These are phyloP conservation scores for Kalanchoe fedtschenkoi DNA, from an alignment of 164 flowering plant species.

Conservation along the genomic window DNA sequence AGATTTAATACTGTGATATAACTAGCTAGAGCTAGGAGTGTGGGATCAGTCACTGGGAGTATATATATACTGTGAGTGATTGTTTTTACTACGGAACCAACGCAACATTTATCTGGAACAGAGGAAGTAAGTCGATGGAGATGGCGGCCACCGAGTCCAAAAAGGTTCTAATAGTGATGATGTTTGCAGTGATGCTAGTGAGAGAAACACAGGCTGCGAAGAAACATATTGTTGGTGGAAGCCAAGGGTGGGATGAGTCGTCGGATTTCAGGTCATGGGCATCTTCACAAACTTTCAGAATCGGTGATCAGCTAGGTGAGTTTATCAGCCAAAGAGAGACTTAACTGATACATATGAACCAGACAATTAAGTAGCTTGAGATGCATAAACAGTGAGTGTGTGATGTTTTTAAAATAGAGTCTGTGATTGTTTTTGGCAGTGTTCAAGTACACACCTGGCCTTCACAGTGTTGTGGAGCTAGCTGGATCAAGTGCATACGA, in stretches of 20 bases:
- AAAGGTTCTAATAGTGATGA: conserved; percentile 9
- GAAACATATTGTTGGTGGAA: conserved; percentile 57
- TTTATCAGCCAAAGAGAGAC: background rate
- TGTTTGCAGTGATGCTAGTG: conserved; percentile 11
- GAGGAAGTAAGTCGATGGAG: background rate
- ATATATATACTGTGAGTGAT: conserved; percentile 1
- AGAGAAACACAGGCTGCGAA: conserved; percentile 25
- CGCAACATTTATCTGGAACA: background rate
- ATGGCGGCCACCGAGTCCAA: too few relatives aligned
- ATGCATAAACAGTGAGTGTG: background rate
- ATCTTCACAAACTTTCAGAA: conserved; percentile 38
- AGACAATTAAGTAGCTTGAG: too few relatives aligned
- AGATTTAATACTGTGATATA: background rate
- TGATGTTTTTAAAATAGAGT: background rate
- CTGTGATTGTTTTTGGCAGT: conserved; percentile 19
- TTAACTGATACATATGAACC: background rate
- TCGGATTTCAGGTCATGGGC: conserved; percentile 52
- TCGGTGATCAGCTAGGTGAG: conserved; percentile 63
- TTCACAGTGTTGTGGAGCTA: conserved; percentile 65
- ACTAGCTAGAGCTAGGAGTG: too few relatives aligned
- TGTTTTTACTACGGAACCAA: background rate
- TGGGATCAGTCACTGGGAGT: background rate
- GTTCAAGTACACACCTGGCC: conserved; percentile 53
- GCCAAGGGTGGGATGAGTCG: conserved; percentile 63
- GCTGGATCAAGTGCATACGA: conserved; percentile 38